Evolutionary conservation across 106 monocot species (phyloP), one percentile per base, ranked within the genome.

Genomic region (Platanthera guangdongensis): DNA sequence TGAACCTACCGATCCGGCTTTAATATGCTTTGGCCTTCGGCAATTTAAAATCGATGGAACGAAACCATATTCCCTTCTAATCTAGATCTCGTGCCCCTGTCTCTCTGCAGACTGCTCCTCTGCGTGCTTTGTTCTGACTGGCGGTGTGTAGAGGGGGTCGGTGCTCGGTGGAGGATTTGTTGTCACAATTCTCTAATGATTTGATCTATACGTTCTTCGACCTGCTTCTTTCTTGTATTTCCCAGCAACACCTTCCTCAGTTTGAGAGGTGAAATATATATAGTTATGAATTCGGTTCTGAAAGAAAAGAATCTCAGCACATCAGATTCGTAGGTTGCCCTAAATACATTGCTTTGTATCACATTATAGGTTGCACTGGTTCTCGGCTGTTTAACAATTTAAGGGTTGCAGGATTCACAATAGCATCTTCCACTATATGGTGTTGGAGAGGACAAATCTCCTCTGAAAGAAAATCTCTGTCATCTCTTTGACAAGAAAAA

Each of bases 171-270:
- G 0, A 25, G 53, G 53, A 1, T 64, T 53, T 53, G 3, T 3
- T 14, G 3, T 53, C 53, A 8, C 8, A 53, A 53, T 53, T 53
- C 53, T 8, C 8, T 53, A 8, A 53, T 53, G 53, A 53, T 53
- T 53, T 53, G 39, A 39, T 53, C 6, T 53, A 53, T 65, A 19
- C 7, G 11, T 46, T 47, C 30, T 70, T 70, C 46, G 47, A 70
- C 47, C 69, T 70, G 15, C 15, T 70, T 70, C 13, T 70, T 70
- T 70, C 12, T 16, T 14, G 47, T 70, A 47, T 70, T 70, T 70
- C 69, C 68, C 45, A 68, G 68, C 68, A 68, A 39, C 68, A 68
- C 30, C 68, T 68, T 68, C 39, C 68, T 68, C 32, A 68, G 45
- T 68, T 45, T 45, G 45, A 68, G 68, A 68, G 68, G 68, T 68